These are phyloP conservation scores for Alternaria rosae DNA, from an alignment of 2,329 filamentous ascomycete genomes.

Conservation along the genomic window DNA sequence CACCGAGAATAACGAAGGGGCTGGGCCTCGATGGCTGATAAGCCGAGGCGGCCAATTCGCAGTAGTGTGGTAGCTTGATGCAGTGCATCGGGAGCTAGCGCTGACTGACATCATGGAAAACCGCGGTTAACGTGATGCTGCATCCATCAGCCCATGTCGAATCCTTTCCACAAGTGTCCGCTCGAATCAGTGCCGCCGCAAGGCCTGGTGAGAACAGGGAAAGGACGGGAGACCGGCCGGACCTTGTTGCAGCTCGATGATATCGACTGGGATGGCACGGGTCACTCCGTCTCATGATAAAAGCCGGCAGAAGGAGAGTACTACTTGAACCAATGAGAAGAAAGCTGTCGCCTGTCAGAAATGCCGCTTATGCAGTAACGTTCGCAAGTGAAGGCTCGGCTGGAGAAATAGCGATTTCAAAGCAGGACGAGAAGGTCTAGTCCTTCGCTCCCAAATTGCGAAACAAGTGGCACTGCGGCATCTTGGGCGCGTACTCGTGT, in stretches of 20 bases:
- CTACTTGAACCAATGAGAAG: conserved; percentile 35
- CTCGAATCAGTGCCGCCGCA: conserved; percentile 38
- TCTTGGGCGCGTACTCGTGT: conserved; percentile 24
- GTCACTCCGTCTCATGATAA: conserved; percentile 32
- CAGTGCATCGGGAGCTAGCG: conserved; percentile 30
- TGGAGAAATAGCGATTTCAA: conserved; percentile 45
- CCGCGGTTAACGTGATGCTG: conserved; percentile 29
- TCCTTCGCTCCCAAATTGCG: conserved; percentile 24
- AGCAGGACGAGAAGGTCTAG: conserved; percentile 29
- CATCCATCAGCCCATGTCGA: conserved; percentile 48
- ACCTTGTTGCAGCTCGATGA: conserved; percentile 34
- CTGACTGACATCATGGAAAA: conserved; percentile 41
- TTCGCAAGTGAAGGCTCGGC: conserved; percentile 44
- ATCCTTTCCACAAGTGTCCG: conserved; percentile 39
- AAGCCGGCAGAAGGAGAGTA: conserved; percentile 41
- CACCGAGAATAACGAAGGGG: conserved; percentile 3
- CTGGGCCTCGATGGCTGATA: conserved; percentile 19
- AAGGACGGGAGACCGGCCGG: conserved; percentile 38
- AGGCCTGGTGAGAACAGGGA: conserved; percentile 34
- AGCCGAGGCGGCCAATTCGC: conserved; percentile 28
- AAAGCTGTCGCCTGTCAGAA: conserved; percentile 31
- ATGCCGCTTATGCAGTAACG: conserved; percentile 51
- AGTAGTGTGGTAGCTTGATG: conserved; percentile 16
- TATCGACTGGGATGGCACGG: conserved; percentile 43
- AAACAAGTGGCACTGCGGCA: conserved; percentile 31